Percentiles rank a stretch among this genome's conserved stretches.
phyloP scores from a whole-genome alignment of 225 moss, liverwort and hornwort genomes.

The Sphagnum contortum region DNA sequence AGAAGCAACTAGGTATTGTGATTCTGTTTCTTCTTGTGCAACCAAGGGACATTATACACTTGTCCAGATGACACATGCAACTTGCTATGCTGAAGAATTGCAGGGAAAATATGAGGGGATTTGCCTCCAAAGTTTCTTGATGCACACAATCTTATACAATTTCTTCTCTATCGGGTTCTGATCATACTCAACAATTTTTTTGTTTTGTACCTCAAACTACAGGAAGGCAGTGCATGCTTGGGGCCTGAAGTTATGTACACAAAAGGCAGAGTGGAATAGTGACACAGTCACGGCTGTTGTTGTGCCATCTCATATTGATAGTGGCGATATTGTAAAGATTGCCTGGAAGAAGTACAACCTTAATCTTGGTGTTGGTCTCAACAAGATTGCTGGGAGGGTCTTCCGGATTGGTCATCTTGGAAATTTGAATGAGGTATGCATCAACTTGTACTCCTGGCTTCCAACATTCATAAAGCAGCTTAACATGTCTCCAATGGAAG shows the following conservation, averaged over 20 bases:
- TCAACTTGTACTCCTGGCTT: too few relatives aligned
- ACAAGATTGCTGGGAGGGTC: conserved; percentile 26
- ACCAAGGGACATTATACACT: too few relatives aligned
- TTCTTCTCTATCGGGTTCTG: too few relatives aligned
- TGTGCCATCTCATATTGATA: conserved; percentile 27
- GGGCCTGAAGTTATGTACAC: conserved; percentile 29
- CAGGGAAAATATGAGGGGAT: background rate
- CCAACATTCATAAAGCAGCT: too few relatives aligned
- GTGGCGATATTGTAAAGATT: conserved; percentile 26
- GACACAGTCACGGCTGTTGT: conserved; percentile 37
- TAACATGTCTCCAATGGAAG: too few relatives aligned
- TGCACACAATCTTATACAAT: background rate
- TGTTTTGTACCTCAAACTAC: background rate
- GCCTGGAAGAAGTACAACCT: conserved; percentile 48
- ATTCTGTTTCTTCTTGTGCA: background rate
- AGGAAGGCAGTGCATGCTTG: conserved; percentile 35
- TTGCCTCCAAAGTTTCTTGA: background rate
- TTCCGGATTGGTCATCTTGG: conserved; percentile 42
- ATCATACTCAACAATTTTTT: too few relatives aligned
- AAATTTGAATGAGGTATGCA: conserved; percentile 22
- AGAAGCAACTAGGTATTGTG: conserved; percentile 22
- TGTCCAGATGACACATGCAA: too few relatives aligned
- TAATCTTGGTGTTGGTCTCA: conserved; percentile 34
- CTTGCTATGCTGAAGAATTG: background rate
- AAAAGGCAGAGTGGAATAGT: conserved; percentile 29